Conservation (phyloP, 768 basidiomycete genomes). For the Russula dissimulans region DNA sequence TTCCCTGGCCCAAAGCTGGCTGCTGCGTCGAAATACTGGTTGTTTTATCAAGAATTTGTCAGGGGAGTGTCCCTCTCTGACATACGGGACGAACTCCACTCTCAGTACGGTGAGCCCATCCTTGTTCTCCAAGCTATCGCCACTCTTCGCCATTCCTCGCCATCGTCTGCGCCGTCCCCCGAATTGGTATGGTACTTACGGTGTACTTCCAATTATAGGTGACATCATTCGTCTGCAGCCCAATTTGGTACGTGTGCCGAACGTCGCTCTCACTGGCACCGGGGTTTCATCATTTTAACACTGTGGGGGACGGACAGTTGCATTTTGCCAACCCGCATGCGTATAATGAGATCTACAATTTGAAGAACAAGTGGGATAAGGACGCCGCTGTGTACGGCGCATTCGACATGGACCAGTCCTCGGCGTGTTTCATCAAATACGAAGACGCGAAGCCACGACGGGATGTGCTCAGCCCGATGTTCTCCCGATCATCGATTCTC, state of each 20-base stretch:
- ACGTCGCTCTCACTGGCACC: background rate
- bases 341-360: constrained; percentile 33
- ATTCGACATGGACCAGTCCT: constrained; percentile 32
- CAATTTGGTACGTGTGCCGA: constrained; percentile 28
- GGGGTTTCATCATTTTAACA: background rate
- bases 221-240: constrained; percentile 32
- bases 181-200: background rate
- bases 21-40: constrained; percentile 16
- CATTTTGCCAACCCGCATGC: constrained; percentile 35
- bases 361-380: constrained; percentile 28
- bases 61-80: constrained; percentile 21
- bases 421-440: constrained; percentile 30
- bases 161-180: background rate
- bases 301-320: constrained; percentile 25
- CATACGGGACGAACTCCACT: constrained; percentile 31
- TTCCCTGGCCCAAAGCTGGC: constrained; percentile 22
- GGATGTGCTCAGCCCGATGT: constrained; percentile 32
- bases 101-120: constrained; percentile 28
- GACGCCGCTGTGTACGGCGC: constrained; percentile 30
- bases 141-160: background rate
- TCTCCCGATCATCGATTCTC: constrained; percentile 33
- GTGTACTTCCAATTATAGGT: constrained; percentile 21
- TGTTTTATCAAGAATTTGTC: constrained; percentile 16
- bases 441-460: constrained; percentile 30
- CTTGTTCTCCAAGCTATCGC: background rate